Evolutionary conservation across 1,139 yeast species (phyloP), one percentile per base, ranked within the genome.

Genomic region (Yamadazyma buinensis): DNA sequence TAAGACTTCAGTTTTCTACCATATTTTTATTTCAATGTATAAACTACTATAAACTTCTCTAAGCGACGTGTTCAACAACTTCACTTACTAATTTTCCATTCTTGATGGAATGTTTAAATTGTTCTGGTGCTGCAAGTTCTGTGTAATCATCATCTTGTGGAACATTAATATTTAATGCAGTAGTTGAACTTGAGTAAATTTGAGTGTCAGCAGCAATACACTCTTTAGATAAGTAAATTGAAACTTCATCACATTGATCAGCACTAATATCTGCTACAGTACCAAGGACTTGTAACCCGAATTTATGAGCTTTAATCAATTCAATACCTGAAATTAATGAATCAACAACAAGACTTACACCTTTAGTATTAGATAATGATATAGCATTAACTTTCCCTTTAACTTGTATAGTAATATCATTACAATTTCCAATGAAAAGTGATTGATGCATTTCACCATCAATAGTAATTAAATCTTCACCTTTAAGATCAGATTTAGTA

Each of bases 351-450:
- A 94, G 67, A 11, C 90, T 95, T 29, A 80, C 72, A 43, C 78
- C 79, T 27, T 66, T 66, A 52, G 95, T 80, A 39, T 82, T 82
- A 42, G 85, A 82, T 40, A 92, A 54, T 1, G 96, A 78, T 36
- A 94, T 76, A 1, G 96, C 95, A 51, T 88, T 90, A 39, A 88
- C 87, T 57, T 92, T 92, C 42, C 98, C 98, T 59, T 79, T 82
- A 54, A 94, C 69, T 57, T 85, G 94, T 39, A 94, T 64, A 10
- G 95, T 81, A 30, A 77, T 66, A 40, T 82, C 82, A 26, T 57
- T 54, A 63, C 95, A 86, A 49, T 83, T 80, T 37, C 95, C 95
- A 47, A 94, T 82, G 55, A 84, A 88, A 12, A 94, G 80, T 22
- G 95, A 84, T 55, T 94, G 97, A 47, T 82, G 81, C 75, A 82